Conservation (phyloP, 2,329 filamentous ascomycete genomes). For the Colletotrichum lini region DNA sequence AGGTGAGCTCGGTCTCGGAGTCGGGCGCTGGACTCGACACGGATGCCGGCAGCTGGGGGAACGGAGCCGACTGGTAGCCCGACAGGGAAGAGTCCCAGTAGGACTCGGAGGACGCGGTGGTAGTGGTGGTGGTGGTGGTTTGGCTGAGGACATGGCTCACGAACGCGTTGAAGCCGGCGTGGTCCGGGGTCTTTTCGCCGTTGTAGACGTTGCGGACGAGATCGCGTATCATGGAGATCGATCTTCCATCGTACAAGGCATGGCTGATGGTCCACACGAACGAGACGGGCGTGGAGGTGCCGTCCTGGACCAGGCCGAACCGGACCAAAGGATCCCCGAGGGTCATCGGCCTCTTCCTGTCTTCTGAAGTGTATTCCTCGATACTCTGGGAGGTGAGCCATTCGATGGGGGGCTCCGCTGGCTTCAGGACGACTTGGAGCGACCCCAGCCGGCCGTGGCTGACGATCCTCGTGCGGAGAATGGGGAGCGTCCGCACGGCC, state of each 20-base stretch:
- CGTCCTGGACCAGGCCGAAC: slow-evolving; percentile 38
- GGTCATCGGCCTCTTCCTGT: not conserved
- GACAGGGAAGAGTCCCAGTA: not conserved
- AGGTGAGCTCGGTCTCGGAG: not conserved
- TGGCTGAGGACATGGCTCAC: not conserved
- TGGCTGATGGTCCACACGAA: slow-evolving; percentile 41
- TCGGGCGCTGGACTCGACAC: not conserved
- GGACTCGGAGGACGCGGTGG: no score
- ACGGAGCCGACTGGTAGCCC: not conserved
- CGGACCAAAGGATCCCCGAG: slow-evolving; percentile 29
- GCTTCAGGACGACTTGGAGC: not conserved
- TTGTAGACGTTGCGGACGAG: not conserved
- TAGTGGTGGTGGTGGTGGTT: not conserved
- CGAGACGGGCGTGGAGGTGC: not conserved
- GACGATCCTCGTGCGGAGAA: not conserved
- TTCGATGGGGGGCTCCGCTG: not conserved
- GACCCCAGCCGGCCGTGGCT: not conserved
- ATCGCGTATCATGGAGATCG: not conserved
- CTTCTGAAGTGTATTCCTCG: not conserved
- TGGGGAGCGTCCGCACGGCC: not conserved
- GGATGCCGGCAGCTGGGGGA: not conserved
- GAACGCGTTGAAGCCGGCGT: not conserved
- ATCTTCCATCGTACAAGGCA: slow-evolving; percentile 7
- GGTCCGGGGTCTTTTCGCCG: not conserved
- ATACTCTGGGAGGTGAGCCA: not conserved